Base-by-base conservation (phyloP, 768 basidiomycete genomes). In the Agrocybe chaxingu region DNA sequence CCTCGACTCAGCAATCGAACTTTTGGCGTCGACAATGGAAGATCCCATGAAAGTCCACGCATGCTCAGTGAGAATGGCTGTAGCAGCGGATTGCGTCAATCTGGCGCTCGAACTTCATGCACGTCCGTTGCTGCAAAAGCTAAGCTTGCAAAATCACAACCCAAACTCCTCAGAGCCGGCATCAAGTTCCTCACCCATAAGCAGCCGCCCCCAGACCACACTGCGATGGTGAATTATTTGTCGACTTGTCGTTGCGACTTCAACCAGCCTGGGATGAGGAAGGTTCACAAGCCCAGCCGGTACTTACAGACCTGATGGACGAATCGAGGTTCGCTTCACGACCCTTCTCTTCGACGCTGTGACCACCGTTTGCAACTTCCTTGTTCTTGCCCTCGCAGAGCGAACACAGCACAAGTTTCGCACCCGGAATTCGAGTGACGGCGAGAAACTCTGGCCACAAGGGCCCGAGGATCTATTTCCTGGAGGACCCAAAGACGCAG, bases 131-230 rank as follows among this genome's bases (percentile, higher is more conserved):
- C 54, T 30, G 48, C 31, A 37, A 53, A 46, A 38, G 51, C 48
- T 44, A 58, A 56, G 49, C 37, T 58, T 29, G 57, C 52, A 3
- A 58, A 53, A 48, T 56, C 54, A 11, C 39, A 48, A 42, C 57
- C 57, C 37, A 37, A 53, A 33, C 19, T 58, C 38, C 51, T 53
- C 40, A 55, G 57, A 45, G 48, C 48, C 10, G 57, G 57, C 8
- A 53, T 58, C 52, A 50, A 46, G 36, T 58, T 58, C 46, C 51
- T 58, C 42, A 56, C 57, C 24, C 37, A 24, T 43, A 43, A 44
- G 11, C 54, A 32, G 8, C 16, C 57, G 29, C 46, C 38, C 7
- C 19, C 45, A 36, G 51, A 53, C 8, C 44, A 50, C 31, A 29
- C 35, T 11, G 35, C 48, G 13, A 51, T 55, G 54, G 3, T 51